Base-by-base conservation (phyloP, 441 rosid species). In the Syzygium malaccense region DNA sequence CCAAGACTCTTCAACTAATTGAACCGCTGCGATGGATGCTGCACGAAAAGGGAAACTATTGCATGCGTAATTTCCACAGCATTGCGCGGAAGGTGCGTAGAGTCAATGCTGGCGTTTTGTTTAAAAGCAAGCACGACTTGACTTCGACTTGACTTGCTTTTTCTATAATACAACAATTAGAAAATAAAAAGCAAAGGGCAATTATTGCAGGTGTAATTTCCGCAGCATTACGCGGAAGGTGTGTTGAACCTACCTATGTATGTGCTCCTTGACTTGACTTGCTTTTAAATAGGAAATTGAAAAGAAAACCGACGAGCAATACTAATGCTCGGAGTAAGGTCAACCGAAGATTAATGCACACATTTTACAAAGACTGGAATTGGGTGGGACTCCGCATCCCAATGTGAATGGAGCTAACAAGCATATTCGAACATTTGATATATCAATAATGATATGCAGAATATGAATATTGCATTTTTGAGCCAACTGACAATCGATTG, bases 171-270 rank as follows among this genome's bases (percentile, higher is more conserved):
- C 13, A 4, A 13, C 5, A 51, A 51, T 51, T 51, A 13, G 13
- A 51, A 51, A 51, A 51, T 51, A 51, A 13, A 51, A 51, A 13
- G 15, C 54, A 51, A 13, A 51, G 15, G 54, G 54, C 54, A 1
- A 51, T 51, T 14, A 13, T 51, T 14, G 5, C 54, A 13, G 54
- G 54, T 1, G 28, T 57, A 57, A 57, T 41, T 57, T 10, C 62
- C 2, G 11, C 4, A 57, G n/a, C n/a, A 57, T 0, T 25, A 0
- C 1, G 14, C 3, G 12, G 6, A 56, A 56, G 28, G 28, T 56
- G 60, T 28, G 0, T 1, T 51, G 54, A 51, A 51, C 54, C 14
- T 12, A 51, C 54, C 54, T 13, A 51, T 51, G 54, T 15, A 51
- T 13, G 15, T 13, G 8, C 6, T 4, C 0, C 60, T 57, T 25